These are phyloP conservation scores for Aspergillus cejpii DNA, from an alignment of 2,329 filamentous ascomycete species.

Conservation along the genomic window DNA sequence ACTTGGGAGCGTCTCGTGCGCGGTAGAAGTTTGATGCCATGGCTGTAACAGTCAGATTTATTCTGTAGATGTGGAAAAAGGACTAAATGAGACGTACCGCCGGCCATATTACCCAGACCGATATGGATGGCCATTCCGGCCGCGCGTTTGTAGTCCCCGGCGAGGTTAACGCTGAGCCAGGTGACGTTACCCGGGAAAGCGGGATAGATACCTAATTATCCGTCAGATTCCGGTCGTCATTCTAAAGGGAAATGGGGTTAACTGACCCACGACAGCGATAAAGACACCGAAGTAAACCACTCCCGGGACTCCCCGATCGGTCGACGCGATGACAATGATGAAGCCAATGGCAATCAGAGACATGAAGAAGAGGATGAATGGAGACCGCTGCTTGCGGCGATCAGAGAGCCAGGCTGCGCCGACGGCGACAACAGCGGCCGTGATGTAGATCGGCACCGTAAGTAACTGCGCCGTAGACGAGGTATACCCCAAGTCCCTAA, in stretches of 20 bases:
- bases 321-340: slow-evolving; percentile 43
- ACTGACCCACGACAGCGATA: slow-evolving; percentile 41
- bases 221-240: slow-evolving; percentile 2
- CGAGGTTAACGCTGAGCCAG: slow-evolving; percentile 55
- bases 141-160: slow-evolving; percentile 51
- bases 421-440: slow-evolving; percentile 35
- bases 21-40: slow-evolving; percentile 70
- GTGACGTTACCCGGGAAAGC: slow-evolving; percentile 45
- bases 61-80: neutral
- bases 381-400: slow-evolving; percentile 46
- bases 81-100: slow-evolving; percentile 21
- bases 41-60: slow-evolving; percentile 33
- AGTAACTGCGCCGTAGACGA: slow-evolving; percentile 38
- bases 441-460: slow-evolving; percentile 39
- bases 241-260: too few relatives aligned
- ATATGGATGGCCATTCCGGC: slow-evolving; percentile 61
- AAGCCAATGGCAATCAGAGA: slow-evolving; percentile 52
- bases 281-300: slow-evolving; percentile 46
- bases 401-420: slow-evolving; percentile 53
- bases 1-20: slow-evolving; percentile 43
- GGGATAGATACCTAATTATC: slow-evolving; percentile 39
- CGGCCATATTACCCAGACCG: slow-evolving; percentile 50
- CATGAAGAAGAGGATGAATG: slow-evolving; percentile 52
- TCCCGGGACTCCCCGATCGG: slow-evolving; percentile 32
- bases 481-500: slow-evolving; percentile 37